phyloP scores from a whole-genome alignment of 805 yeast genomes.

The Kuraishia molischiana region DNA sequence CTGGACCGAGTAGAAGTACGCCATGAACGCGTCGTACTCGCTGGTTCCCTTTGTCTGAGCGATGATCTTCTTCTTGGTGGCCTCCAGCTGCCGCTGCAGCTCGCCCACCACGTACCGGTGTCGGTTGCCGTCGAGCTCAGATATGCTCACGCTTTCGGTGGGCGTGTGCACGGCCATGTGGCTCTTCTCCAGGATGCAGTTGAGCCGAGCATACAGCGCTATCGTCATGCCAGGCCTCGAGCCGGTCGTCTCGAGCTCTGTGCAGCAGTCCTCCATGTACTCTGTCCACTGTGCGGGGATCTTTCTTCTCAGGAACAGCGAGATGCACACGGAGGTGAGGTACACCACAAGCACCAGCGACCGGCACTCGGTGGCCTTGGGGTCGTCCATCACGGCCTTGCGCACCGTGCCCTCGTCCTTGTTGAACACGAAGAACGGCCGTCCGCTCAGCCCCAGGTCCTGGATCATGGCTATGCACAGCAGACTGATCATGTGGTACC shows the following conservation, averaged over 20 bases:
- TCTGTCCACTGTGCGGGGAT: conserved; percentile 55
- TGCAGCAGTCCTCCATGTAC: conserved; percentile 53
- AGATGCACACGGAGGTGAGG: conserved; percentile 49
- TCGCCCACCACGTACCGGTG: conserved; percentile 33
- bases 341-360: conserved; percentile 50
- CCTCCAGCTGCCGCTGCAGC: conserved; percentile 36
- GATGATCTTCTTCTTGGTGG: conserved; percentile 27
- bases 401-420: conserved; percentile 29
- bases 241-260: conserved; percentile 28
- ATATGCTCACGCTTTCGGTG: conserved; percentile 20
- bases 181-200: conserved; percentile 51
- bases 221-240: conserved; percentile 27
- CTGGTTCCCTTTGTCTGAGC: conserved; percentile 12
- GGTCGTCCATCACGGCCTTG: conserved; percentile 25
- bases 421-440: conserved; percentile 32
- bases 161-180: conserved; percentile 38
- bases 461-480: conserved; percentile 60
- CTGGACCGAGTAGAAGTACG: conserved; percentile 53
- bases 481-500: conserved; percentile 60
- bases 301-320: conserved; percentile 56
- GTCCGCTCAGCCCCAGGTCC: conserved; percentile 65
- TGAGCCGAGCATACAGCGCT: conserved; percentile 50
- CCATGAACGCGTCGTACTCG: conserved; percentile 27
- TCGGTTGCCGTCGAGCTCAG: conserved; percentile 16
- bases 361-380: conserved; percentile 34